A percentile compares a stretch with the other conserved stretches of the same genome.
Evolutionary conservation across 768 basidiomycete genomes (phyloP).

Genomic region (Pisolithus tinctorius): DNA sequence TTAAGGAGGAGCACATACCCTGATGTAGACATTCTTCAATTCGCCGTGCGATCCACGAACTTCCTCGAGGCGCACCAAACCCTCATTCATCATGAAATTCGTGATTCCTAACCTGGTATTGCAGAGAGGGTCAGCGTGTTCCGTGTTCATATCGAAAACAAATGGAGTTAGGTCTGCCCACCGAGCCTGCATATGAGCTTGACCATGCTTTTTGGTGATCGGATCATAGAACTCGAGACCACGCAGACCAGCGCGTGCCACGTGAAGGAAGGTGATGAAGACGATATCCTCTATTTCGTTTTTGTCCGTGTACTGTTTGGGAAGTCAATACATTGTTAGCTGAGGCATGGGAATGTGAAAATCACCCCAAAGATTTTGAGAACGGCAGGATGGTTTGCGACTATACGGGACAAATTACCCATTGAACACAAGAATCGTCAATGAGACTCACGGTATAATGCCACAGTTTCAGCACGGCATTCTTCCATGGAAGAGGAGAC

Average conservation of each 20-base stretch:
- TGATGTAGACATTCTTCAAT: slow-evolving; percentile 63
- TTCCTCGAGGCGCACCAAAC: slow-evolving; percentile 65
- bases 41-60: slow-evolving; percentile 49
- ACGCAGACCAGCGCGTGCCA: slow-evolving; percentile 79
- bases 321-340: not conserved
- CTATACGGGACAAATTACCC: slow-evolving; percentile 27
- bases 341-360: not conserved
- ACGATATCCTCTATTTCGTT: slow-evolving; percentile 73
- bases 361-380: slow-evolving; percentile 74
- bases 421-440: not conserved
- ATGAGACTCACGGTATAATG: slow-evolving; percentile 58
- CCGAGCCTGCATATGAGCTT: slow-evolving; percentile 90
- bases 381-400: slow-evolving; percentile 69
- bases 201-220: slow-evolving; percentile 72
- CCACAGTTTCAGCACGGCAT: slow-evolving; percentile 87
- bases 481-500: slow-evolving; percentile 91
- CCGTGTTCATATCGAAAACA: not conserved
- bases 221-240: slow-evolving; percentile 84
- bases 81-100: slow-evolving; percentile 65
- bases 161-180: slow-evolving; percentile 24
- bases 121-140: not conserved
- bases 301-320: slow-evolving; percentile 52
- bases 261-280: slow-evolving; percentile 73
- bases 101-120: slow-evolving; percentile 67
- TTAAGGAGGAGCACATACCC: slow-evolving; percentile 35